Evolutionary conservation across 768 basidiomycete genomes (phyloP).

Genomic region (Pisolithus orientalis): DNA sequence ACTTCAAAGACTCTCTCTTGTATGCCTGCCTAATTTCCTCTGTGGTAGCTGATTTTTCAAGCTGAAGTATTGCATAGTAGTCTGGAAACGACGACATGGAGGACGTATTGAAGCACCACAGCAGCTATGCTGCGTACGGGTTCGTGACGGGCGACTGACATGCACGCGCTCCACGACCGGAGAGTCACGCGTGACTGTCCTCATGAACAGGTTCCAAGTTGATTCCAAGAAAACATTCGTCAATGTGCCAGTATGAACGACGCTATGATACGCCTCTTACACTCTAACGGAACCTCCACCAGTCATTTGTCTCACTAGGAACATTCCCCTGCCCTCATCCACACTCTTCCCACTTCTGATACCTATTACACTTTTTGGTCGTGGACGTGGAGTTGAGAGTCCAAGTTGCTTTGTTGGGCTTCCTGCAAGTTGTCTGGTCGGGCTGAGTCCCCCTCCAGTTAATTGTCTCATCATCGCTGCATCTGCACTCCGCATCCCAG

Average conservation of each 20-base stretch:
- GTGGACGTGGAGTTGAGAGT: slow-evolving; percentile 37
- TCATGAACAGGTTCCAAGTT: neutral
- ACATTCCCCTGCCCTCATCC: slow-evolving; percentile 67
- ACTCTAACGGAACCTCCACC: slow-evolving; percentile 35
- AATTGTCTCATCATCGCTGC: slow-evolving; percentile 43
- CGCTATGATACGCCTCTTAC: slow-evolving; percentile 10
- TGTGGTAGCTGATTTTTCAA: slow-evolving; percentile 50
- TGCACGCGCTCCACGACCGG: neutral
- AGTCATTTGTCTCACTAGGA: slow-evolving; percentile 73
- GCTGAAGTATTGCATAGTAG: slow-evolving; percentile 62
- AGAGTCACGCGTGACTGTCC: no score
- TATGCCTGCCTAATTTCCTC: slow-evolving; percentile 76
- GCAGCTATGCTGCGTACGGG: slow-evolving; percentile 7
- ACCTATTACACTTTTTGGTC: slow-evolving; percentile 77
- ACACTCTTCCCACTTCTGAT: slow-evolving; percentile 55
- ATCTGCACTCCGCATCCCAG: slow-evolving; percentile 45
- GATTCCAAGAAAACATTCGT: neutral
- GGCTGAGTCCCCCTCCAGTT: slow-evolving; percentile 62
- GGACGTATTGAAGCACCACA: slow-evolving; percentile 7
- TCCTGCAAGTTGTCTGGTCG: slow-evolving; percentile 54
- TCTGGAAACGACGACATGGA: slow-evolving; percentile 74
- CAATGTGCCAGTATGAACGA: no score
- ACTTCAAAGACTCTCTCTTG: slow-evolving; percentile 75
- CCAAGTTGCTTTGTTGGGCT: slow-evolving; percentile 71
- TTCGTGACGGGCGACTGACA: slow-evolving; percentile 4